Conservation (phyloP, 2,329 filamentous ascomycete species). For the Talaromyces amestolkiae region DNA sequence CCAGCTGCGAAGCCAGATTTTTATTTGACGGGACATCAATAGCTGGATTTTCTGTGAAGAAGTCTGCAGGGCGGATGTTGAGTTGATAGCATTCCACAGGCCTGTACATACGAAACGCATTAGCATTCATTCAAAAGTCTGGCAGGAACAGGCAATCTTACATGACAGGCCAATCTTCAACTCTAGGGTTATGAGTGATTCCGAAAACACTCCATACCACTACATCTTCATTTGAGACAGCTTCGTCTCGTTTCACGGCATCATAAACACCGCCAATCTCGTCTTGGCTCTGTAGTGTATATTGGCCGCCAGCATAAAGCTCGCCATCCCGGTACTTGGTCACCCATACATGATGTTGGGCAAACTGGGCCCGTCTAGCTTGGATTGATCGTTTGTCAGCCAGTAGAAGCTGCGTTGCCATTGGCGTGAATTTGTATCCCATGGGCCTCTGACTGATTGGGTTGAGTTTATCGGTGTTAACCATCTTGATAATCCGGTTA, state of each 20-base stretch:
- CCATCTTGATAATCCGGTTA: conserved; percentile 57
- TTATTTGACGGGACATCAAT: conserved; percentile 42
- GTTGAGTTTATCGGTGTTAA: conserved; percentile 54
- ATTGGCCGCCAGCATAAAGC: conserved; percentile 54
- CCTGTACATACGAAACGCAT: conserved; percentile 25
- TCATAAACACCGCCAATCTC: conserved; percentile 47
- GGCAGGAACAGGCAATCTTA: not conserved
- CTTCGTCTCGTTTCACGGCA: conserved; percentile 35
- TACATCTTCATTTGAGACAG: conserved; percentile 36
- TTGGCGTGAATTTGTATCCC: conserved; percentile 56
- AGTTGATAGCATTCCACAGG: conserved; percentile 40
- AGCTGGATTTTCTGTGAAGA: conserved; percentile 30
- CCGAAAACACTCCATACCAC: conserved; percentile 30
- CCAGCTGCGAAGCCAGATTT: conserved; percentile 34
- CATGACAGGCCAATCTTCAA: conserved; percentile 21
- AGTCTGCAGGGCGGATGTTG: conserved; percentile 35
- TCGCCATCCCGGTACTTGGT: conserved; percentile 53
- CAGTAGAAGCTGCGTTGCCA: conserved; percentile 58
- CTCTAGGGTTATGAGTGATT: conserved; percentile 29
- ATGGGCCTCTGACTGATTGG: conserved; percentile 53
- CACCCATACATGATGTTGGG: conserved; percentile 56
- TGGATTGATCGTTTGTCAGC: conserved; percentile 55
- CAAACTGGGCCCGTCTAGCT: conserved; percentile 53
- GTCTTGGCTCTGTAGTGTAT: conserved; percentile 51
- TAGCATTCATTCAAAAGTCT: not conserved